These are phyloP conservation scores for Trametes cubensis DNA, from an alignment of 768 basidiomycete genomes.

Conservation along the genomic window DNA sequence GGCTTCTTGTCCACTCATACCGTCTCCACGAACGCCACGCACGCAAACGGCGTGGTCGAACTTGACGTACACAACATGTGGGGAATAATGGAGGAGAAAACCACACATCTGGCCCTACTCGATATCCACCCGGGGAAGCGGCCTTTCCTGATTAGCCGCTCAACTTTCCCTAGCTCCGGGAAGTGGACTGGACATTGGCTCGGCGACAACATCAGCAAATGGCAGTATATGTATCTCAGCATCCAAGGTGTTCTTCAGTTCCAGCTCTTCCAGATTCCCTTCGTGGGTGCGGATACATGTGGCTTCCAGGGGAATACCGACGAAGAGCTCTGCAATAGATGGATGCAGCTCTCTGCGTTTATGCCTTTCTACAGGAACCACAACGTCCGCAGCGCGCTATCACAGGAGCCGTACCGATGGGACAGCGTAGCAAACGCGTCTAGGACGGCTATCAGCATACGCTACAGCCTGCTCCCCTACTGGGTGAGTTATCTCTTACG, in stretches of 20 bases:
- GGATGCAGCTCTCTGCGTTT: constrained; percentile 88
- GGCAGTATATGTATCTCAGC: constrained; percentile 70
- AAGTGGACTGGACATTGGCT: constrained; percentile 79
- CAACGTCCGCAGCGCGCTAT: constrained; percentile 61
- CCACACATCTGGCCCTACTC: constrained; percentile 62
- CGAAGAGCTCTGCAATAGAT: constrained; percentile 81
- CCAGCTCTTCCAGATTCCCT: constrained; percentile 81
- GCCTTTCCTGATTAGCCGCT: constrained; percentile 72
- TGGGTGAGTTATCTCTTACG: constrained; percentile 53
- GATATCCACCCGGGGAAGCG: constrained; percentile 58
- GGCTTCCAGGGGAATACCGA: constrained; percentile 72
- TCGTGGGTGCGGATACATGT: constrained; percentile 81
- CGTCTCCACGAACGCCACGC: constrained; percentile 72
- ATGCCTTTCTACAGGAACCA: constrained; percentile 85
- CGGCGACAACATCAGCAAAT: constrained; percentile 77
- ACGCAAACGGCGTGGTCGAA: constrained; percentile 61
- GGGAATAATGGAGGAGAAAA: constrained; percentile 70
- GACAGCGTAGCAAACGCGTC: constrained; percentile 77
- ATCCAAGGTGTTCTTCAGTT: constrained; percentile 82
- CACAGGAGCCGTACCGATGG: constrained; percentile 85
- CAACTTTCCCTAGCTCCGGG: constrained; percentile 69
- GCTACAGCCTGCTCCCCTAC: constrained; percentile 76
- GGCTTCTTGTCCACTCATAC: constrained; percentile 58
- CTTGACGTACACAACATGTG: constrained; percentile 72
- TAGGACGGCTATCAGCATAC: constrained; percentile 66